phyloP scores from a whole-genome alignment of 495 filamentous ascomycete species.

The Aspergillus mulundensis region DNA sequence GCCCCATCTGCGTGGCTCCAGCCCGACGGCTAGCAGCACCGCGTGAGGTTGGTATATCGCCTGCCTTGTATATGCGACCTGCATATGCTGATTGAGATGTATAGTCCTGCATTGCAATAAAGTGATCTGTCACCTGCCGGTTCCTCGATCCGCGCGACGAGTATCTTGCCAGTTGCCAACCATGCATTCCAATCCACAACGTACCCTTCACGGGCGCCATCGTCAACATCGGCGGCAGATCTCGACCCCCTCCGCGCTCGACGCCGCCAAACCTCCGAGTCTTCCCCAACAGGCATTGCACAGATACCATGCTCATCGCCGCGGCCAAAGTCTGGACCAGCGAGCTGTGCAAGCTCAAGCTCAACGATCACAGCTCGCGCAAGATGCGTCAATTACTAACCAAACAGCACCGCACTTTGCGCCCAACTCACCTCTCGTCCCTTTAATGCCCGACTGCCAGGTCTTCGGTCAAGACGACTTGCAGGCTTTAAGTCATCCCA shows the following conservation, averaged over 20 bases:
- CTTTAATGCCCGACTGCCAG: constrained; percentile 26
- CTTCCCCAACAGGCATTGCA: constrained; percentile 54
- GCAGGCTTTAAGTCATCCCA: constrained; percentile 25
- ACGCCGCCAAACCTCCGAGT: constrained; percentile 59
- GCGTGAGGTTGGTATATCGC: constrained; percentile 20
- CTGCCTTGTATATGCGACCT: constrained; percentile 3
- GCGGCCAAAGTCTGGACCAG: constrained; percentile 77
- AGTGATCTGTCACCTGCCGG: constrained; percentile 20
- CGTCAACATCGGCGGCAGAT: constrained; percentile 82
- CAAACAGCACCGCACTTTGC: constrained; percentile 46
- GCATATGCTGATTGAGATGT: constrained; percentile 17
- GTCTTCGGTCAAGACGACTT: constrained; percentile 35
- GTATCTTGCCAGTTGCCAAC: constrained; percentile 24
- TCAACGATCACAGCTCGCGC: constrained; percentile 39
- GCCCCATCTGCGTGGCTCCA: constrained; percentile 22
- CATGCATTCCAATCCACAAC: constrained; percentile 74
- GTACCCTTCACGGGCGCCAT: constrained; percentile 63
- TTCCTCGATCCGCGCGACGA: constrained; percentile 16
- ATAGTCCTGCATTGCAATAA: constrained; percentile 2
- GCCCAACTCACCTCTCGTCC: constrained; percentile 22
- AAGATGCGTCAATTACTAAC: constrained; percentile 60
- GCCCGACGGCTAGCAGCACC: constrained; percentile 21
- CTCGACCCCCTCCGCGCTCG: constrained; percentile 75
- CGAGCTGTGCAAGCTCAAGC: constrained; percentile 50
- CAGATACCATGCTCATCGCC: constrained; percentile 56